These are phyloP conservation scores for Pseudogymnoascus sp. DNA, from an alignment of 2,329 filamentous ascomycete species.

Conservation along the genomic window DNA sequence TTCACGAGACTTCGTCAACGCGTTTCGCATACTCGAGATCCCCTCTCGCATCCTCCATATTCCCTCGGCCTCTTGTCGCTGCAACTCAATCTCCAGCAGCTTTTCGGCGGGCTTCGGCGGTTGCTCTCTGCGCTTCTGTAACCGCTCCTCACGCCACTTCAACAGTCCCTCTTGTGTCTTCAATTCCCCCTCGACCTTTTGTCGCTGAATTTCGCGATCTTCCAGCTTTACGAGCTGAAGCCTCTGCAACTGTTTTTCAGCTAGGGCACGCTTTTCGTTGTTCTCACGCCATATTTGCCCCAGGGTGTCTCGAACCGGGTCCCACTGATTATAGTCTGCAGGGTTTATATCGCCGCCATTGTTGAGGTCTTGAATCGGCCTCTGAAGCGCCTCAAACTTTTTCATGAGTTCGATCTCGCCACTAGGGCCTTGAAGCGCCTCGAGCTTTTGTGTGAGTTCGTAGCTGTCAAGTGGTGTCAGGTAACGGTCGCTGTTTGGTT, in stretches of 20 bases:
- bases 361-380: too few relatives aligned
- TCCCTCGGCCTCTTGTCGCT: not conserved
- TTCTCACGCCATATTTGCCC: not conserved
- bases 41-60: too few relatives aligned
- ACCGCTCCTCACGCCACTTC: too few relatives aligned
- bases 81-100: not conserved
- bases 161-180: too few relatives aligned
- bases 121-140: too few relatives aligned
- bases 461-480: not conserved
- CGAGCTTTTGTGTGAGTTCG: not conserved
- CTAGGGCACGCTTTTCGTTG: not conserved
- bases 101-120: too few relatives aligned
- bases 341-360: too few relatives aligned
- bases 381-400: not conserved
- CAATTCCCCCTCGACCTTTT: not conserved
- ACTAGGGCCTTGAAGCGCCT: not conserved
- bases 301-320: too few relatives aligned
- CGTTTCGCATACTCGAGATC: too few relatives aligned
- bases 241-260: not conserved
- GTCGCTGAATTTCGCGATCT: not conserved
- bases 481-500: not conserved
- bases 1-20: not conserved
- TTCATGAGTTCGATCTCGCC: too few relatives aligned
- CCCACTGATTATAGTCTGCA: too few relatives aligned
- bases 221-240: not conserved